Evolutionary conservation across 2,329 filamentous ascomycete species (phyloP), one percentile per base, ranked within the genome.

Genomic region (Penicillium nordicum): DNA sequence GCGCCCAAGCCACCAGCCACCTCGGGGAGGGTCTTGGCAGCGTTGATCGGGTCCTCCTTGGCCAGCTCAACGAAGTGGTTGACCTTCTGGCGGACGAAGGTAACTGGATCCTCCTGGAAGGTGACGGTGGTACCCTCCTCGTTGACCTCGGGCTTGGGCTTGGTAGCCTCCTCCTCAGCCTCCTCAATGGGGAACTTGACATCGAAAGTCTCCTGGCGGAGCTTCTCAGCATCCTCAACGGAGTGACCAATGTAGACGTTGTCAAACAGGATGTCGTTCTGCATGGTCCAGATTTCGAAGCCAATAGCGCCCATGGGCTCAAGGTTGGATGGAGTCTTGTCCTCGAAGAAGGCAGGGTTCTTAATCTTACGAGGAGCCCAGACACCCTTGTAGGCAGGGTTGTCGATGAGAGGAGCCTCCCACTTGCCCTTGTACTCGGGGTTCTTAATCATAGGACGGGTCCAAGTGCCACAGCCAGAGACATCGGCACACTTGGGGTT

Each of bases 211-310:
- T 96, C 90, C 63, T 88, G 83, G 69, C 91, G 89, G 72, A 99
- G 82, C 80, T 92, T 89, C 77, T 89, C 86, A 61, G 94, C 94
- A 67, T 99, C 94, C 72, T 91, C 91, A 67, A 94, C 76, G 21
- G 93, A 97, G 86, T 99, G 94, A 63, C 94, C 94, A 75, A 99
- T 92, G 85, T 97, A 99, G 83, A 99, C 95, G 87, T 99, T 99
- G 86, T 97, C 91, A 71, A 99, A 97, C 70, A 97, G 88, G 69
- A 99, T 97, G 74, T 97, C 89, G 76, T 87, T 96, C 80, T 97
- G 93, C 94, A 99, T 99, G 70, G 94, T 97, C 94, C 94, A 99
- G 80, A 99, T 93, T 79, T 99, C 94, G 72, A 97, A 97, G 69
- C 94, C 94, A 79, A 97, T 92, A 34, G 64, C 64, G 32, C 94